phyloP scores from a whole-genome alignment of 805 yeast species.

The Starmerella asiatica region DNA sequence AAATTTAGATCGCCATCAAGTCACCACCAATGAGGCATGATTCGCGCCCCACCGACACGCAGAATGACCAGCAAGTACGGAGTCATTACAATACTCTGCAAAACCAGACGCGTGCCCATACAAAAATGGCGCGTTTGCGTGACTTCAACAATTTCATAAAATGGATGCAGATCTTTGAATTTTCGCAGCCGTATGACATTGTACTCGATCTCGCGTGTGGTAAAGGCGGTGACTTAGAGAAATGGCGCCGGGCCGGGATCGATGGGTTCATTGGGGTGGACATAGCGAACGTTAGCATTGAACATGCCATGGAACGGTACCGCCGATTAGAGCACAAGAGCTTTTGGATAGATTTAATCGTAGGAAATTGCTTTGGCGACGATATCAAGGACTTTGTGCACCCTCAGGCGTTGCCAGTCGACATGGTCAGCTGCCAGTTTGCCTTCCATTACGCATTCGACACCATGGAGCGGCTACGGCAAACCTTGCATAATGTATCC shows the following conservation, averaged over 20 bases:
- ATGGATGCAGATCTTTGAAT: constrained; percentile 65
- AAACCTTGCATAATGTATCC: constrained; percentile 60
- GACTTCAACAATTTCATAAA: constrained; percentile 88
- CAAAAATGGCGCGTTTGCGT: constrained; percentile 75
- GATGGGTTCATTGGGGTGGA: constrained; percentile 81
- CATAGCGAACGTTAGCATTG: constrained; percentile 74
- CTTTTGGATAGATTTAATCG: constrained; percentile 70
- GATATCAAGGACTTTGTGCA: constrained; percentile 56
- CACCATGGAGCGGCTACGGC: constrained; percentile 63
- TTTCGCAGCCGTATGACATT: constrained; percentile 39
- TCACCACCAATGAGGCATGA: neutral
- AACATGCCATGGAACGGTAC: constrained; percentile 72
- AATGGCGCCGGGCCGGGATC: constrained; percentile 65
- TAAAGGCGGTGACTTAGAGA: constrained; percentile 91
- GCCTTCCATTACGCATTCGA: constrained; percentile 92
- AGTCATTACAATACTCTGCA: constrained; percentile 80
- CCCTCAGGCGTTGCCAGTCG: constrained; percentile 71
- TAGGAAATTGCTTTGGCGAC: constrained; percentile 80
- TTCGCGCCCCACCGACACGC: neutral
- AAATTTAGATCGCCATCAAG: too few species aligned
- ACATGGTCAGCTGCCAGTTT: constrained; percentile 80
- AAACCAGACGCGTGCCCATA: constrained; percentile 51
- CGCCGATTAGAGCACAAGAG: constrained; percentile 38
- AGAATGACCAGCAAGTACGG: constrained; percentile 40
- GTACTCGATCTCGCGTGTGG: constrained; percentile 91